A percentile compares a stretch with the other conserved stretches of the same genome.
phyloP scores from a whole-genome alignment of 345 rosid species.

The Viola odorata region DNA sequence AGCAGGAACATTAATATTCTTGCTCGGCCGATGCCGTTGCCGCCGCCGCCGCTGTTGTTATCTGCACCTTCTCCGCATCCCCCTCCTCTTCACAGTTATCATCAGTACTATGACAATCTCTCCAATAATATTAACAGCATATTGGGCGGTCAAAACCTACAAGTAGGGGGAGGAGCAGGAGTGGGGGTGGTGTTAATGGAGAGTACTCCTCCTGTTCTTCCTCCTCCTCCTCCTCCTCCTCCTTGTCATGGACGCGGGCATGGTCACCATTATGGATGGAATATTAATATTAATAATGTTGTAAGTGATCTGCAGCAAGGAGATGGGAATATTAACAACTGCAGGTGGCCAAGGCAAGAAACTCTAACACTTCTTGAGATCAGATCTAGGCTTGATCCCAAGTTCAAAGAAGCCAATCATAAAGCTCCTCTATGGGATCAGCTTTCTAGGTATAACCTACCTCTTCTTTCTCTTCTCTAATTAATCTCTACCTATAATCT shows the following conservation, averaged over 20 bases:
- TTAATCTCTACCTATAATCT: too few relatives aligned
- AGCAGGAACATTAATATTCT: constrained; percentile 16
- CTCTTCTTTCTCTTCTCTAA: not conserved
- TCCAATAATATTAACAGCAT: not conserved
- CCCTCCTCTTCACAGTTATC: not conserved
- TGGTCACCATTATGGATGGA: not conserved
- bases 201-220: constrained; percentile 14
- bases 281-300: not conserved
- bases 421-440: constrained; percentile 97
- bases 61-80: too few relatives aligned
- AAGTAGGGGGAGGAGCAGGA: not conserved
- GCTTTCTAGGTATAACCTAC: constrained; percentile 66
- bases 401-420: constrained; percentile 93
- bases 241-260: too few relatives aligned
- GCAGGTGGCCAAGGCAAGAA: constrained; percentile 97
- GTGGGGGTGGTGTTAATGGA: constrained; percentile 4
- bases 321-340: constrained; percentile 31
- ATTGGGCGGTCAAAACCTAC: not conserved
- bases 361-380: constrained; percentile 91
- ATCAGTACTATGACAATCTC: constrained; percentile 13
- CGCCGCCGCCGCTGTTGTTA: too few relatives aligned
- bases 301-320: constrained; percentile 31
- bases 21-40: too few relatives aligned
- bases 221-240: constrained; percentile 22
- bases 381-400: constrained; percentile 93